Base-by-base conservation (phyloP, 108 stramenopile genomes). In the Discostella stelligeroides region DNA sequence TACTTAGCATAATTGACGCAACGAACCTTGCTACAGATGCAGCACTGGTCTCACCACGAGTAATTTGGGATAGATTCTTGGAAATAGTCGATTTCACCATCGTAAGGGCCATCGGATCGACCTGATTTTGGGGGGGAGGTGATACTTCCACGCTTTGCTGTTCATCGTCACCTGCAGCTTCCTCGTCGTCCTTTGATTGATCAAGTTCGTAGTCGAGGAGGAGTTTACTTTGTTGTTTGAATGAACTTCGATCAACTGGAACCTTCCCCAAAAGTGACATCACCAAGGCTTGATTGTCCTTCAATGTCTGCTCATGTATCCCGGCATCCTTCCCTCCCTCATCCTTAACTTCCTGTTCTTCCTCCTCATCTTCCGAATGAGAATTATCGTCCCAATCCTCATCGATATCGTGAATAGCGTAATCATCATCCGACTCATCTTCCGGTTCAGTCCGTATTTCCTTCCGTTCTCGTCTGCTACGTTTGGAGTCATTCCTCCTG, bases 81-180 rank as follows among this genome's bases (percentile, higher is more conserved):
- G 60, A 66, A 9, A 90, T 63, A 10, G 75, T 79, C 15, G 63
- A 69, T 45, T 76, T 79, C 17, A 81, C 75, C 87, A 88, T 88
- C 17, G 66, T 69, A 14, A 85, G 63, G 0, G 88, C 83, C 43
- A 76, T 72, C 29, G 88, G 87, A 74, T 92, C 91, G 1, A 89
- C n/a, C n/a, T n/a, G n/a, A n/a, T n/a, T 29, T 51, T 4, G 21
- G 53, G 8, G 2, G 40, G 54, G 20, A 25, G n/a, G 7, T 59
- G 68, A 46, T n/a, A 46, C 28, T 15, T 60, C 28, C 17, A 38
- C 28, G 43, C 65, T 30, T 29, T 66, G 42, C 14, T 28, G 51
- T 34, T 54, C 63, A 10, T 63, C 68, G 11, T 61, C 69, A n/a
- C 67, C 59, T 3, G 64, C 38, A 39, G 69, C 72, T 1, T 77